Evolutionary conservation across 129 eudicot species (phyloP).

Genomic region (Scalesia atractyloides): DNA sequence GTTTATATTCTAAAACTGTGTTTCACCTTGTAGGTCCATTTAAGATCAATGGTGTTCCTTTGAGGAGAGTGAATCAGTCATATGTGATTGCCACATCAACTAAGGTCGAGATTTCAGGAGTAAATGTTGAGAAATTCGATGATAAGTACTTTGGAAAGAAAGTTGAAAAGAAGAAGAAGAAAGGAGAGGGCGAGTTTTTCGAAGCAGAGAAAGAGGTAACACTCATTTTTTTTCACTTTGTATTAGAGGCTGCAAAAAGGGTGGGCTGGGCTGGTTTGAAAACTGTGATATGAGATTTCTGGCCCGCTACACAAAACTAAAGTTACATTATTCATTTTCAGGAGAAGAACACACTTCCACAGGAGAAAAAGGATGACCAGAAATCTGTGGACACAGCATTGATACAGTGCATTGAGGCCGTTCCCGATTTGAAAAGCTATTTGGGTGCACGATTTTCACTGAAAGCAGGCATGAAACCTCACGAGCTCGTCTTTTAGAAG

Average conservation of each 20-base stretch:
- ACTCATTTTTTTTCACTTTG: not conserved
- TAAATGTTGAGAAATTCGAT: constrained; percentile 51
- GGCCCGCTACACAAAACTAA: not conserved
- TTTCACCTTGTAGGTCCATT: constrained; percentile 48
- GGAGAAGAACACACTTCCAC: constrained; percentile 57
- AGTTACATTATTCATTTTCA: constrained; percentile 12
- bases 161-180: constrained; percentile 66
- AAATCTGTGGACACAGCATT: constrained; percentile 53
- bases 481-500: constrained; percentile 60
- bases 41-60: constrained; percentile 75
- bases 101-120: constrained; percentile 58
- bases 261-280: constrained; percentile 2
- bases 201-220: constrained; percentile 64
- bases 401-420: constrained; percentile 55
- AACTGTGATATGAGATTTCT: too few relatives aligned
- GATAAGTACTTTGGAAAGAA: constrained; percentile 62
- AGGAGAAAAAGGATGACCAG: constrained; percentile 71
- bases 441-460: constrained; percentile 70
- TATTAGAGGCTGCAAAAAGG: not conserved
- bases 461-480: constrained; percentile 69
- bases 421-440: constrained; percentile 60
- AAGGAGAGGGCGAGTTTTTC: constrained; percentile 70
- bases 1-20: not conserved
- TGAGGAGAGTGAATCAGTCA: constrained; percentile 74
- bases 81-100: constrained; percentile 72